Percentiles rank a stretch among this genome's conserved stretches.
phyloP scores from a whole-genome alignment of 345 rosid species.

The Populus davidiana region DNA sequence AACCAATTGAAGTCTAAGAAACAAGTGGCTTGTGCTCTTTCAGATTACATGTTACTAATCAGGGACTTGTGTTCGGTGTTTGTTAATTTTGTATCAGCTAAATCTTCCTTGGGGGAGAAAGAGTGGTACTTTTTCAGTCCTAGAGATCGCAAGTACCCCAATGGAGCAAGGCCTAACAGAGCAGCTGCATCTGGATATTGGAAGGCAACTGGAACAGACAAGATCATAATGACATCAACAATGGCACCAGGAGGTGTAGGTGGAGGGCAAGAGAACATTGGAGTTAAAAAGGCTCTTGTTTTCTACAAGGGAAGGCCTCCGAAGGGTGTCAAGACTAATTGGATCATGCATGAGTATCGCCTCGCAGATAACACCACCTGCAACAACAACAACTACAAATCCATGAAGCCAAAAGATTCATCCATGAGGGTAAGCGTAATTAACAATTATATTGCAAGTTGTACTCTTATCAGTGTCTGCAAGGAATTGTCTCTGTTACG shows the following conservation, averaged over 20 bases:
- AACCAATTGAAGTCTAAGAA: background rate
- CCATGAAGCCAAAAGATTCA: constrained; percentile 53
- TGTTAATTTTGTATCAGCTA: constrained; percentile 35
- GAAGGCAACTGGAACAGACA: constrained; percentile 98
- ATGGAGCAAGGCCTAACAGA: constrained; percentile 94
- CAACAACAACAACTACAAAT: constrained; percentile 23
- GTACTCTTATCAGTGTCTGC: background rate
- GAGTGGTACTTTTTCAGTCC: constrained; percentile 99
- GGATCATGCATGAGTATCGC: constrained; percentile 99
- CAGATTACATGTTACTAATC: background rate
- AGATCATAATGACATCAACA: constrained; percentile 51
- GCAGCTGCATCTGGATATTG: constrained; percentile 96
- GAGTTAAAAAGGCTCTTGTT: constrained; percentile 93
- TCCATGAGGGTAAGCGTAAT: constrained; percentile 78
- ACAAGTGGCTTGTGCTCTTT: background rate
- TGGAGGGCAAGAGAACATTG: constrained; percentile 50
- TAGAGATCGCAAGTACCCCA: constrained; percentile 92
- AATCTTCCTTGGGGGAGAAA: constrained; percentile 83
- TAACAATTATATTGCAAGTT: background rate
- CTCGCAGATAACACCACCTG: constrained; percentile 41
- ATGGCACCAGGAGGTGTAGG: background rate
- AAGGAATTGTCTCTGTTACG: no score
- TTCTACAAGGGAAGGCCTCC: constrained; percentile 96
- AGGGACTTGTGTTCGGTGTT: background rate
- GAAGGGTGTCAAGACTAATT: constrained; percentile 80